Evolutionary conservation across 371 early-diverging fungal species (phyloP), one percentile per base, ranked within the genome.

Genomic region (Rozella allomycis): DNA sequence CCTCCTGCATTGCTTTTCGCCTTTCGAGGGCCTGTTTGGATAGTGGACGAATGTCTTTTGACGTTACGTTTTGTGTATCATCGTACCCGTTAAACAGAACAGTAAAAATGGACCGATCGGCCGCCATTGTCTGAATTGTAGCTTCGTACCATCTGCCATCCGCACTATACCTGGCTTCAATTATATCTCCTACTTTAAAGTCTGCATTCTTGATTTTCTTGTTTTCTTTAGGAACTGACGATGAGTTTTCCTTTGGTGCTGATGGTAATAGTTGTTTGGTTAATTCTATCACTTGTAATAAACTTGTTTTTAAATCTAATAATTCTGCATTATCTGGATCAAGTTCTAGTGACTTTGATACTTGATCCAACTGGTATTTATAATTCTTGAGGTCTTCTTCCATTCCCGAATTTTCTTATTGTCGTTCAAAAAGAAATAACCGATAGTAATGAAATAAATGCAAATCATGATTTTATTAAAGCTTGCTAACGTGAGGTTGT

Each of bases 71-170:
- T 39, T 72, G 65, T 25, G 40, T 43, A 32, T 63, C 57, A 20
- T 58, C 52, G 42, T 71, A 74, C 5, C 75, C 78, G 37, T 59
- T 59, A 40, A 73, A 80, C 31, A 61, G 50, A n/a, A 77, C 70
- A 11, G 70, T 64, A 46, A 70, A 77, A 17, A 58, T 61, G 19
- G 57, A 55, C 11, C 59, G 65, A 16, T 69, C 70, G 12, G 33
- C 26, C n/a, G 47, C 50, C 31, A 73, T 62, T 11, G 64, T 65
- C 13, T 70, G 52, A 40, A 80, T 61, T 4, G 54, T 61, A 2
- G 74, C 78, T 41, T 67, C 68, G 42, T 80, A 80, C 41, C 57
- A 68, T 36, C 70, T 60, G 3, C 70, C 69, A 47, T 78, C 74
- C 3, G 48, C 65, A 3, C 54, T 41, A 42, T 58, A 74, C 35